A percentile compares a stretch with the other conserved stretches of the same genome.
These are phyloP conservation scores for Botrytis sinoallii DNA, from an alignment of 2,329 filamentous ascomycete species.

Conservation along the genomic window DNA sequence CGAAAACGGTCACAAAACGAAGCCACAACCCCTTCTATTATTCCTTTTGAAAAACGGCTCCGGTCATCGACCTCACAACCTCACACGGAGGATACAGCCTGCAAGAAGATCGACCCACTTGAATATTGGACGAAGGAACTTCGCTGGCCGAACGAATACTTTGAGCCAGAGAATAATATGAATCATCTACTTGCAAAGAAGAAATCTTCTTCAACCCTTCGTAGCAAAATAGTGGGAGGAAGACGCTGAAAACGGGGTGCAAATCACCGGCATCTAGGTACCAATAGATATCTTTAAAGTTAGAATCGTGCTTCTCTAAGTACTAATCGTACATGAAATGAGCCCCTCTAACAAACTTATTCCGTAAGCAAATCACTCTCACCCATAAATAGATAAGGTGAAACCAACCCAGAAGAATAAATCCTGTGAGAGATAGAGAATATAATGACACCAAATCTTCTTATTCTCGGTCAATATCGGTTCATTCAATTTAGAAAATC, in stretches of 20 bases:
- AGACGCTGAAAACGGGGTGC: no score
- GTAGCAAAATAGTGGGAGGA: no score
- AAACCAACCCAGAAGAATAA: neutral
- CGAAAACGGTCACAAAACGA: constrained; percentile 11
- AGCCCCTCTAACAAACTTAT: neutral
- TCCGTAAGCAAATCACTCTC: neutral
- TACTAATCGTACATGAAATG: neutral
- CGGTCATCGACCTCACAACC: no score
- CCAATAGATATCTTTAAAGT: neutral
- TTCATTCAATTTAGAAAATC: neutral
- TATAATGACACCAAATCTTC: neutral
- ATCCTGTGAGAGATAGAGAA: neutral
- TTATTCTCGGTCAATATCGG: neutral
- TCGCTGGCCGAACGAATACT: constrained; percentile 7
- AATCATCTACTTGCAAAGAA: constrained; percentile 37
- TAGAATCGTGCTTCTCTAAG: neutral
- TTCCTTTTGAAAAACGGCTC: constrained; percentile 22
- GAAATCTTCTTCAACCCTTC: constrained; percentile 31
- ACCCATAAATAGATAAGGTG: neutral
- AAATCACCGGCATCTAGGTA: no score
- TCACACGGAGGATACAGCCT: no score
- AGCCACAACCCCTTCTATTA: constrained; percentile 4
- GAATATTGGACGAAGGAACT: constrained; percentile 5
- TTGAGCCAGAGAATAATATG: constrained; percentile 11
- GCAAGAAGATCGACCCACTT: neutral